A percentile compares a stretch with the other conserved stretches of the same genome.
phyloP scores from a whole-genome alignment of 129 eudicot genomes.

The Artemisia tridentata region DNA sequence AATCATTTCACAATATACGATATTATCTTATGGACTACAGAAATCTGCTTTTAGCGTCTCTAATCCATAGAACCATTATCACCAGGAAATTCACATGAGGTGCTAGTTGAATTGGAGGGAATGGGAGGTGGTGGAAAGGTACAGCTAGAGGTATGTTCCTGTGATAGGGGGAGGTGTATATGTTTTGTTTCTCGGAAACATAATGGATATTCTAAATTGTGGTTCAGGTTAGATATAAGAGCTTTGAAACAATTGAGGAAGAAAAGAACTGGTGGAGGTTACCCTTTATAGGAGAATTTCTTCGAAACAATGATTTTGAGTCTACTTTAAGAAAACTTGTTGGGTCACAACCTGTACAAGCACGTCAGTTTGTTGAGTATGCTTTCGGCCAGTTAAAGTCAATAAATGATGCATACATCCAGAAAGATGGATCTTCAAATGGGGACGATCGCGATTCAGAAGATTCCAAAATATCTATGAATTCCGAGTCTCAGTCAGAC shows the following conservation, averaged over 20 bases:
- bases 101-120: constrained; percentile 92
- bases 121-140: constrained; percentile 99
- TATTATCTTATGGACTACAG: too few species aligned
- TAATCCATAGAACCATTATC: constrained; percentile 16
- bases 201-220: not conserved
- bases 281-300: constrained; percentile 78
- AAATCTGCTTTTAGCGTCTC: too few species aligned
- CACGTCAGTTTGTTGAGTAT: constrained; percentile 86
- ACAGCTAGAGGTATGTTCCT: constrained; percentile 76
- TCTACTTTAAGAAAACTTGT: constrained; percentile 63
- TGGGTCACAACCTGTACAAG: constrained; percentile 93
- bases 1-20: too few species aligned
- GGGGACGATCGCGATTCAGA: constrained; percentile 11
- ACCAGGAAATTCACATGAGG: constrained; percentile 71
- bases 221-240: constrained; percentile 73
- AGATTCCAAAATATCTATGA: constrained; percentile 16
- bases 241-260: constrained; percentile 72
- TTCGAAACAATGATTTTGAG: constrained; percentile 66
- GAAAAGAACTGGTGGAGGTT: constrained; percentile 80
- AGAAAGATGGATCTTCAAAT: constrained; percentile 29
- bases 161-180: not conserved
- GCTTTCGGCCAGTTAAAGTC: constrained; percentile 84
- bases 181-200: too few species aligned
- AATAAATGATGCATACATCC: constrained; percentile 63
- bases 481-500: constrained; percentile 25